Evolutionary conservation across 768 basidiomycete genomes (phyloP).

Genomic region (Lyophyllum decastes): DNA sequence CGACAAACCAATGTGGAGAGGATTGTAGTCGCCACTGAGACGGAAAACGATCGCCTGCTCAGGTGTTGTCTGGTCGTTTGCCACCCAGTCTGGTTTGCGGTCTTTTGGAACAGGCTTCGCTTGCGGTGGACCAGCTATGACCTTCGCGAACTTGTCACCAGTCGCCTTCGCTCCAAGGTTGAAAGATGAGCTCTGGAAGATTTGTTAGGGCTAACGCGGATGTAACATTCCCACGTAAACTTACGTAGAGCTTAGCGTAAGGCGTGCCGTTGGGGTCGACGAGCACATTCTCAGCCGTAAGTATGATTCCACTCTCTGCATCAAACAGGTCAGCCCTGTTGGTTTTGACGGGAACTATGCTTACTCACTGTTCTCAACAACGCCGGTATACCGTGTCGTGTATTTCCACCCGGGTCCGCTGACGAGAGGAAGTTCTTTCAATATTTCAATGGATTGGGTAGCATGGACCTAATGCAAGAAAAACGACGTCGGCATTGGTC

Average conservation of each 20-base stretch:
- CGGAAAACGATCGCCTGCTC: conserved; percentile 75
- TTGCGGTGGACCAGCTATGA: conserved; percentile 59
- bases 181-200: conserved; percentile 59
- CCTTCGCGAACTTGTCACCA: conserved; percentile 62
- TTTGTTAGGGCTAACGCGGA: too few relatives aligned
- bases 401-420: conserved; percentile 82
- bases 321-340: not conserved
- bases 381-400: conserved; percentile 62
- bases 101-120: conserved; percentile 63
- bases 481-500: not conserved
- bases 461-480: conserved; percentile 63
- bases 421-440: conserved; percentile 75
- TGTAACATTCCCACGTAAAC: conserved; percentile 10
- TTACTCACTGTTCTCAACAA: conserved; percentile 80
- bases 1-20: conserved; percentile 64
- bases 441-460: conserved; percentile 75
- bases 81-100: conserved; percentile 59
- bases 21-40: conserved; percentile 79
- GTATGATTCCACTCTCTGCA: conserved; percentile 73
- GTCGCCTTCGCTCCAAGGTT: conserved; percentile 68
- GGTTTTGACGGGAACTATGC: not conserved
- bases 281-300: conserved; percentile 64
- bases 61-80: conserved; percentile 60
- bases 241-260: conserved; percentile 66
- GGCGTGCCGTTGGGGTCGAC: conserved; percentile 60